A percentile compares a stretch with the other conserved stretches of the same genome.
Conservation (phyloP, 2,329 filamentous ascomycete species). For the Clonostachys sp. region DNA sequence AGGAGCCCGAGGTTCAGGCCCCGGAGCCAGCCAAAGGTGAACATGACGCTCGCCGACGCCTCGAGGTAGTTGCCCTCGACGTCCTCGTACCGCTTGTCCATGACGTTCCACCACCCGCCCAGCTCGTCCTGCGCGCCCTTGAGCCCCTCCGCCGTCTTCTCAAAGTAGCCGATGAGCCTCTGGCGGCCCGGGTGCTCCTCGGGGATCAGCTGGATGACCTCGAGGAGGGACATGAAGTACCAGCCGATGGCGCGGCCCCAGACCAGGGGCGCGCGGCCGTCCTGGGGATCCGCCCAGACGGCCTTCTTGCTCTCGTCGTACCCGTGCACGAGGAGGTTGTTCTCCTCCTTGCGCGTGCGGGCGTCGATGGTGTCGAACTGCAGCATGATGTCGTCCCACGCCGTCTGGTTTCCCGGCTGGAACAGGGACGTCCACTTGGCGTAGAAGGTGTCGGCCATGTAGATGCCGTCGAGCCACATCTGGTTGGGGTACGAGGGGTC, state of each 20-base stretch:
- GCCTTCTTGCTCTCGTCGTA: conserved; percentile 40
- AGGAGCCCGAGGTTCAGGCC: conserved; percentile 17
- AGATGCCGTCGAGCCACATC: conserved; percentile 54
- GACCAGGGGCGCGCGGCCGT: conserved; percentile 41
- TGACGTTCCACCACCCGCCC: conserved; percentile 54
- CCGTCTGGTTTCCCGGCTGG: conserved; percentile 23
- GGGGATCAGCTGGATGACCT: conserved; percentile 37
- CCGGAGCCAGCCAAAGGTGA: conserved; percentile 42
- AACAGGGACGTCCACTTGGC: conserved; percentile 28
- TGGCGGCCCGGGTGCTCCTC: conserved; percentile 19
- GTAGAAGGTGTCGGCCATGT: conserved; percentile 38
- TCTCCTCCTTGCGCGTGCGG: conserved; percentile 28
- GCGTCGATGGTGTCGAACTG: conserved; percentile 37
- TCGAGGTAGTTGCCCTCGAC: conserved; percentile 52
- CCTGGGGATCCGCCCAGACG: conserved; percentile 40
- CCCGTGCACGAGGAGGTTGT: conserved; percentile 42
- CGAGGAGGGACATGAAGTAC: conserved; percentile 44
- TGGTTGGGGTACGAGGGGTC: conserved; percentile 38
- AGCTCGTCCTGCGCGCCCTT: conserved; percentile 29
- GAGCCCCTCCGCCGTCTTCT: conserved; percentile 29
- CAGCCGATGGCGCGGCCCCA: conserved; percentile 47
- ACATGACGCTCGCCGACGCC: conserved; percentile 52
- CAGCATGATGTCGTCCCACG: conserved; percentile 32
- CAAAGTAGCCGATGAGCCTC: conserved; percentile 27
- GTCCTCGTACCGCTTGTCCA: conserved; percentile 40